Evolutionary conservation across 2,329 filamentous ascomycete species (phyloP), one percentile per base, ranked within the genome.

Genomic region (Thelonectria discophora): DNA sequence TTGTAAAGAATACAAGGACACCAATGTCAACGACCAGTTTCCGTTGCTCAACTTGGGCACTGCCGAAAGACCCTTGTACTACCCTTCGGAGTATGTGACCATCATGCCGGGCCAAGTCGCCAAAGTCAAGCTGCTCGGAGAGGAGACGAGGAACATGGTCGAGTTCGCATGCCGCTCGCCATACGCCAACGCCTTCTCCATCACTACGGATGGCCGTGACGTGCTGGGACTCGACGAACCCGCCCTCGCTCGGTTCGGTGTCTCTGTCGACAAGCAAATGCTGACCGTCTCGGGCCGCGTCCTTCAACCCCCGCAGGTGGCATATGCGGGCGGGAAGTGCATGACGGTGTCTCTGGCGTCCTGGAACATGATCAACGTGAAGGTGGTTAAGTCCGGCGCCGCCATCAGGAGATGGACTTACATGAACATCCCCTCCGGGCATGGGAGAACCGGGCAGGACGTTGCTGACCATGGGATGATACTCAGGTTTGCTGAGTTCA

Each of bases 271-370:
- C 7, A 82, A 84, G 12, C 75, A 80, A 1, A 81, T 97, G 34
- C 80, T 97, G 34, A 90, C 90, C 0, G 90, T 97, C 0, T 81
- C 82, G 1, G 94, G 87, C 1, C 88, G 93, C 6, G 84, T 94
- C 42, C 82, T 97, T 0, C 43, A 69, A 0, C 71, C 86, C 0
- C 93, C 93, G 0, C 69, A 65, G 0, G 77, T 97, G 27, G 73
- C 78, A 2, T 97, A 97, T 70, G 63, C 73, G 37, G 62, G 59
- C 63, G 73, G 64, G 43, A 15, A 72, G 65, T 7, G 58, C 45
- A 8, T 48, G 1, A 77, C 84, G 0, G 64, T 57, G 1, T 76
- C 78, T n/a, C 34, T 13, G 3, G 91, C 89, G 0, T 81, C 82
- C 1, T 95, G 91, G 92, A 93, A 93, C 69, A 85, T 94, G 80